Evolutionary conservation across 202 grass and related monocot species (phyloP).

Genomic region (Cymbopogon flexuosus): DNA sequence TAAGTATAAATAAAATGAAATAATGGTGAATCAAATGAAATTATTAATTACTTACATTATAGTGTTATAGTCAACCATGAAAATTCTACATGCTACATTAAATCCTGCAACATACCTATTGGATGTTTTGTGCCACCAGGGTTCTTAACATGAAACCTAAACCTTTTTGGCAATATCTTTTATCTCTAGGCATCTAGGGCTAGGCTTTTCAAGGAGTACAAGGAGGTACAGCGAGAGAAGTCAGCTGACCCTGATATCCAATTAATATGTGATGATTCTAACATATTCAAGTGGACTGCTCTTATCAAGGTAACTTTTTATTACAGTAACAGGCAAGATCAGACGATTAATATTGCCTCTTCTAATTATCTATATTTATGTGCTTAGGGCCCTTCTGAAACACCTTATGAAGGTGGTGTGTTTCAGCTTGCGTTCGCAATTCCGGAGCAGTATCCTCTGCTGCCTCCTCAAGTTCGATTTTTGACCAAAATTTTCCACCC

Average conservation of each 20-base stretch:
- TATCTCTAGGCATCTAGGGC: conserved; percentile 76
- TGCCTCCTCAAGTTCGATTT: conserved; percentile 98
- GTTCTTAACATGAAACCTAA: not conserved
- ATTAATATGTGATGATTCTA: conserved; percentile 90
- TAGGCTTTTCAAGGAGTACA: conserved; percentile 95
- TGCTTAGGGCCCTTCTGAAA: conserved; percentile 81
- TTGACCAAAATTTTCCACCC: conserved; percentile 99
- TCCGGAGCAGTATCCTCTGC: conserved; percentile 92
- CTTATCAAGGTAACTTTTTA: not conserved
- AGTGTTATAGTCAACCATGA: not conserved
- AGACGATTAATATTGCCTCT: too few species aligned
- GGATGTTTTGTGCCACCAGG: not conserved
- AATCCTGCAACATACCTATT: not conserved
- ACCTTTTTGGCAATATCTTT: conserved; percentile 6
- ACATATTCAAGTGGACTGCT: conserved; percentile 99
- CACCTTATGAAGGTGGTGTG: conserved; percentile 84
- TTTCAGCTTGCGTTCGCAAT: conserved; percentile 88
- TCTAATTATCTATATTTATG: conserved; percentile 13
- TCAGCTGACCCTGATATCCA: conserved; percentile 93
- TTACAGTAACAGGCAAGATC: too few species aligned
- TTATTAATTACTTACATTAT: not conserved
- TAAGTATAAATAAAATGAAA: not conserved
- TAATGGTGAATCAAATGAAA: not conserved
- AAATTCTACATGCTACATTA: not conserved
- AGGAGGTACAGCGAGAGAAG: conserved; percentile 92